These are phyloP conservation scores for Lactarius tabidus DNA, from an alignment of 768 basidiomycete species.

Conservation along the genomic window DNA sequence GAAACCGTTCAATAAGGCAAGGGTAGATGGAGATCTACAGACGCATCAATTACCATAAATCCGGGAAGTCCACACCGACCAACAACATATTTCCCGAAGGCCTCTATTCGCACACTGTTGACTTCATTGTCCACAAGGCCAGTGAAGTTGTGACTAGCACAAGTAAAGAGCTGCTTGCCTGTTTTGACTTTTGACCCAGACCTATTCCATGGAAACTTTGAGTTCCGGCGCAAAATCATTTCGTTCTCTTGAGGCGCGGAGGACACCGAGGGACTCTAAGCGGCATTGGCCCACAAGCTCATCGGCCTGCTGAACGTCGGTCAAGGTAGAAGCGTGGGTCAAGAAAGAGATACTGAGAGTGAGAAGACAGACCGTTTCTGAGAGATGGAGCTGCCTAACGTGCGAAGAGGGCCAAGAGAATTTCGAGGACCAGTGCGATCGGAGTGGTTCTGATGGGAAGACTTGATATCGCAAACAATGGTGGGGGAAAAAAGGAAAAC, in stretches of 20 bases:
- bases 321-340: too few species aligned
- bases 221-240: constrained; percentile 67
- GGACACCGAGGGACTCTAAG: constrained; percentile 75
- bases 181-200: constrained; percentile 55
- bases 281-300: constrained; percentile 96
- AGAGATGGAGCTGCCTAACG: too few species aligned
- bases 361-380: too few species aligned
- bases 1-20: not conserved
- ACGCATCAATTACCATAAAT: constrained; percentile 95
- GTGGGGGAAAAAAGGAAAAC: too few species aligned
- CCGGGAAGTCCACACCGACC: constrained; percentile 96
- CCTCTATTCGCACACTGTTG: constrained; percentile 80
- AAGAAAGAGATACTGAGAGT: too few species aligned
- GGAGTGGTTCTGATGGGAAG: too few species aligned
- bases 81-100: constrained; percentile 77
- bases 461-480: too few species aligned
- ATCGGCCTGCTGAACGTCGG: constrained; percentile 73
- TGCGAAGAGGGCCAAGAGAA: too few species aligned
- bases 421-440: too few species aligned
- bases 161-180: constrained; percentile 75
- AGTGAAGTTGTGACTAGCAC: constrained; percentile 89
- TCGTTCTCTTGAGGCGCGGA: constrained; percentile 55
- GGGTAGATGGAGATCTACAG: not conserved
- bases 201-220: constrained; percentile 73
- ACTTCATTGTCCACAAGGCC: constrained; percentile 87